Percentiles rank a stretch among this genome's conserved stretches.
These are phyloP conservation scores for Gamsiella multidivaricata DNA, from an alignment of 192 early-diverging fungal genomes.

Conservation along the genomic window DNA sequence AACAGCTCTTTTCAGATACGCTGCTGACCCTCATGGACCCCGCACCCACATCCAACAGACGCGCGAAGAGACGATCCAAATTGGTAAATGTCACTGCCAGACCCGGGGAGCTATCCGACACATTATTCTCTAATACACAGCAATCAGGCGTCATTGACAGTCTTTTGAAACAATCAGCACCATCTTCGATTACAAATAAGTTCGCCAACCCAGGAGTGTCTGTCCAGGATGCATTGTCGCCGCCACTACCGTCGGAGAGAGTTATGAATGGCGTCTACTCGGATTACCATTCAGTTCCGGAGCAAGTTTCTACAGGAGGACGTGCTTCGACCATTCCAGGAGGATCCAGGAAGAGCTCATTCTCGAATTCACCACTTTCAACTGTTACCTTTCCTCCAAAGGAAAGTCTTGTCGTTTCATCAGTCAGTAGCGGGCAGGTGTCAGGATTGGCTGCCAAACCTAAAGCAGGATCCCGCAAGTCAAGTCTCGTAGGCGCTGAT, in stretches of 20 bases:
- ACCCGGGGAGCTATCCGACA: conserved; percentile 30
- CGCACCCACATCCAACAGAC: conserved; percentile 1
- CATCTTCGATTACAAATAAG: conserved; percentile 33
- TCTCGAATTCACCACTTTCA: conserved; percentile 43
- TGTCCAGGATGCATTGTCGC: conserved; percentile 23
- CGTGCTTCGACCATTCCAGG: not conserved
- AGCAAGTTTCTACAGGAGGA: not conserved
- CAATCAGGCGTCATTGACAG: conserved; percentile 32
- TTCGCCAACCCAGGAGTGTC: conserved; percentile 44
- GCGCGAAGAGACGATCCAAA: conserved; percentile 14
- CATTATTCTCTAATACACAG: conserved; percentile 30
- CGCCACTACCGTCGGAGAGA: conserved; percentile 6
- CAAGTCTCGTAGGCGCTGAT: conserved; percentile 8
- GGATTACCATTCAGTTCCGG: conserved; percentile 6
- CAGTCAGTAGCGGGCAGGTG: not conserved
- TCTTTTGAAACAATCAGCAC: conserved; percentile 29
- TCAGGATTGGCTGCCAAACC: not conserved
- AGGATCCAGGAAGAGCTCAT: conserved; percentile 39
- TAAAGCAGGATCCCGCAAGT: conserved; percentile 26
- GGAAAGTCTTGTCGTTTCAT: not conserved
- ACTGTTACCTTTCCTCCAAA: conserved; percentile 34
- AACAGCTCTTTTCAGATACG: conserved; percentile 41
- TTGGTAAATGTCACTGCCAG: conserved; percentile 25
- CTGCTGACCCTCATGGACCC: conserved; percentile 32
- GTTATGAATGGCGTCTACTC: conserved; percentile 10